Evolutionary conservation across 1,284 basidiomycete genomes (phyloP), one percentile per base, ranked within the genome.

Genomic region (Pterulicium gracile): DNA sequence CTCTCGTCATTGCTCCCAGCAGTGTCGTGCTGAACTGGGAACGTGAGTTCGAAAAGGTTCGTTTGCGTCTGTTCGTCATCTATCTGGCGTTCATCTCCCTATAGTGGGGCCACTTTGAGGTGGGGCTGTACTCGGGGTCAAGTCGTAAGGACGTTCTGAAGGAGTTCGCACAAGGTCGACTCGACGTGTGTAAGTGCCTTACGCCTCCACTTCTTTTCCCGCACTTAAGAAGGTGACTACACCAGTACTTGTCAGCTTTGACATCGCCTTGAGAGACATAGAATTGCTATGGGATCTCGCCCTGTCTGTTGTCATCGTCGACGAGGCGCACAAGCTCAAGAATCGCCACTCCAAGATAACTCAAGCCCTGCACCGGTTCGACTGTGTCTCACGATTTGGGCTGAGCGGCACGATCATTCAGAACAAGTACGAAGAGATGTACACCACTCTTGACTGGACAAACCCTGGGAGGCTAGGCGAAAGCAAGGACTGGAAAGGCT

Each of bases 341-440:
- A 90, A 88, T 50, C 72, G 78, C 1, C 57, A 58, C 27, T 76
- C 75, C 0, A 76, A 81, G 53, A 75, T 79, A 5, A 79, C 83
- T 0, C 46, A 60, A 22, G 81, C 86, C 0, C 79, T 82, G 51
- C 73, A 81, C 51, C 70, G 66, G 40, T 86, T 91, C 55, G 48
- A 58, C 0, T 88, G 83, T 56, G 48, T 57, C 13, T 59, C 69
- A 1, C 77, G 89, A 1, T 88, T 89, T 54, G 89, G 87, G 1
- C 65, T 93, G 41, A 91, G 87, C 7, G 85, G 89, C 4, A 87
- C 82, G 4, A 81, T 87, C 0, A 89, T 94, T 32, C 90, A 94
- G 57, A 94, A 93, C 54, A 76, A 77, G 0, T 89, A 90, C 54
- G 72, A 77, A 39, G 91, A 94, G 59, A 65, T 93, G 45, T 90